A percentile compares a stretch with the other conserved stretches of the same genome.
Conservation (phyloP, 345 rosid species). For the Sisymbrium altissimum region DNA sequence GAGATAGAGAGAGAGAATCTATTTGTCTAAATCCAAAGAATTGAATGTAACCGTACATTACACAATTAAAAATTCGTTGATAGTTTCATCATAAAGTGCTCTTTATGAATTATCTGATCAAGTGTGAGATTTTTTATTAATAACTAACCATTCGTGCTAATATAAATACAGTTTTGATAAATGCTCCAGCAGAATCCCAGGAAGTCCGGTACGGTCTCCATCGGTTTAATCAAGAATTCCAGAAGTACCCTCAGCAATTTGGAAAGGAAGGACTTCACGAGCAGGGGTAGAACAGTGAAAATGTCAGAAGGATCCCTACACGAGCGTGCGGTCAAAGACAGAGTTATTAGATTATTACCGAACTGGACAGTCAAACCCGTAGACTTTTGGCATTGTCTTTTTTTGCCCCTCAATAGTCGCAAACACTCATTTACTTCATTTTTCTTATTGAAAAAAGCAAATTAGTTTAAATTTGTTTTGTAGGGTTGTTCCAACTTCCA, state of each 20-base stretch:
- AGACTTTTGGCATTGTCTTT: slow-evolving; percentile 33
- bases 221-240: background rate
- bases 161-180: slow-evolving; percentile 18
- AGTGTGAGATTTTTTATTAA: background rate
- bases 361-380: slow-evolving; percentile 36
- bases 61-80: background rate
- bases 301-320: slow-evolving; percentile 33
- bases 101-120: slow-evolving; percentile 11
- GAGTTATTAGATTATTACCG: slow-evolving; percentile 34
- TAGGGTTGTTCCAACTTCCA: background rate
- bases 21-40: background rate
- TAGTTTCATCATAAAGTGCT: background rate
- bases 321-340: slow-evolving; percentile 42
- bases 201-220: slow-evolving; percentile 26
- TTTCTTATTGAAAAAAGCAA: background rate
- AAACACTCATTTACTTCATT: slow-evolving; percentile 9
- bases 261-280: background rate
- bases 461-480: too few relatives aligned
- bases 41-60: slow-evolving; percentile 1
- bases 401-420: slow-evolving; percentile 19
- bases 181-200: slow-evolving; percentile 31
- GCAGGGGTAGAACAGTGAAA: slow-evolving; percentile 32
- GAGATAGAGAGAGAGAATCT: background rate
- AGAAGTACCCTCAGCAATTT: background rate
- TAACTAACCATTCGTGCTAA: slow-evolving; percentile 32